Percentiles rank a stretch among this genome's conserved stretches.
Conservation (phyloP, 192 early-diverging fungal species). For the Coemansia biformis region DNA sequence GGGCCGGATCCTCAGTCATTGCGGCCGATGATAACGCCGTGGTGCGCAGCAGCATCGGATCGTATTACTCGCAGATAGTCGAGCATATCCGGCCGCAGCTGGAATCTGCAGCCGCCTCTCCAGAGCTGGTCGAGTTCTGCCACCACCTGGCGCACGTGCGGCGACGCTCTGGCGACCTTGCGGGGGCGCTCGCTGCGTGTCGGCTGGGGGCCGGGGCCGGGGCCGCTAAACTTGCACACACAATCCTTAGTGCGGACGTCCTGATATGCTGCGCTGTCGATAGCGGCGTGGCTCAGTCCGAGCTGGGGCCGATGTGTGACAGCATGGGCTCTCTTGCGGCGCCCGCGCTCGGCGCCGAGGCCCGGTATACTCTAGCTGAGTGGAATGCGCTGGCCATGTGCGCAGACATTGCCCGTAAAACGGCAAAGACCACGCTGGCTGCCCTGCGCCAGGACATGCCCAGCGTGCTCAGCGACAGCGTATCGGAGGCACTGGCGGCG, state of each 20-base stretch:
- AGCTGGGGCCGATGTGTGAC: not conserved
- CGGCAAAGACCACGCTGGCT: constrained; percentile 8
- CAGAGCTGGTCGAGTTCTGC: constrained; percentile 37
- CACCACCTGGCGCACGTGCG: constrained; percentile 6
- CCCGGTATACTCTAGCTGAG: constrained; percentile 26
- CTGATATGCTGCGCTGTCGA: not conserved
- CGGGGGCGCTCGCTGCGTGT: constrained; percentile 9
- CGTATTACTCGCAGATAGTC: constrained; percentile 16
- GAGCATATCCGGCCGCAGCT: constrained; percentile 5
- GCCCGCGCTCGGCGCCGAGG: constrained; percentile 3
- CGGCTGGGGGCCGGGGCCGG: not conserved
- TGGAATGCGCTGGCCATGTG: constrained; percentile 40
- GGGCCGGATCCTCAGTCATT: too few relatives aligned
- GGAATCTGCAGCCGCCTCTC: constrained; percentile 5
- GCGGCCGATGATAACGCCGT: constrained; percentile 9
- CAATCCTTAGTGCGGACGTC: constrained; percentile 7
- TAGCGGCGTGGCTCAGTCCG: not conserved
- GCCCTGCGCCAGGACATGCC: constrained; percentile 3
- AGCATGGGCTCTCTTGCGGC: constrained; percentile 1
- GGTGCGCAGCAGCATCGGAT: not conserved
- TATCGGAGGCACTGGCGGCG: constrained; percentile 2
- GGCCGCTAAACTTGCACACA: constrained; percentile 5
- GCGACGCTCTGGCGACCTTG: not conserved
- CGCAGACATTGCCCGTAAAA: constrained; percentile 26
- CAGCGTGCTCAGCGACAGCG: not conserved